A percentile compares a stretch with the other conserved stretches of the same genome.
Evolutionary conservation across 805 yeast species (phyloP).

Genomic region (Grigorovia humatica): DNA sequence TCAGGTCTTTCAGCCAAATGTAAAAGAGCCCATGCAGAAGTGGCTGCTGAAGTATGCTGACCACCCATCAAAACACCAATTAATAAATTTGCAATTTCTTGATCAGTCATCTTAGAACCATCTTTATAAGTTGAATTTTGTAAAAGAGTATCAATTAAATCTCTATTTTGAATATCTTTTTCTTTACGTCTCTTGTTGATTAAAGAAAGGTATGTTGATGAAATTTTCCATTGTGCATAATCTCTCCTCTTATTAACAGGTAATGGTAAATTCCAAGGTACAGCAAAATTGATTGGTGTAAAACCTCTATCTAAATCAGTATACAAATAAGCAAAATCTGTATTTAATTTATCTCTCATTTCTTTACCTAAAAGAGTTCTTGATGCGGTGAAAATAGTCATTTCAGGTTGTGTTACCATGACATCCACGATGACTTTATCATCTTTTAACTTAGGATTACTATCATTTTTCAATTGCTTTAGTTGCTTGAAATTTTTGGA

Average conservation of each 20-base stretch:
- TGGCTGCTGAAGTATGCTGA: slow-evolving; percentile 94
- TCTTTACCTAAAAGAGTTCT: slow-evolving; percentile 87
- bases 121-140: slow-evolving; percentile 78
- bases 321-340: slow-evolving; percentile 75
- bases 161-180: slow-evolving; percentile 75
- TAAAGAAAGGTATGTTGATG: slow-evolving; percentile 69
- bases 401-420: slow-evolving; percentile 81
- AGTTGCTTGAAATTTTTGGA: slow-evolving; percentile 38
- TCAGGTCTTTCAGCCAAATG: slow-evolving; percentile 85
- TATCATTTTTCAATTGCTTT: no score
- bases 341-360: slow-evolving; percentile 71
- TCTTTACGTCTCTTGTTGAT: slow-evolving; percentile 62
- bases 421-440: slow-evolving; percentile 50
- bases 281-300: slow-evolving; percentile 90
- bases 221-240: slow-evolving; percentile 72
- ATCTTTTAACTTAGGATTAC: not conserved
- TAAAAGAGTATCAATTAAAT: slow-evolving; percentile 82
- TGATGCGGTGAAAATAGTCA: slow-evolving; percentile 94
- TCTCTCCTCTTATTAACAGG: slow-evolving; percentile 81
- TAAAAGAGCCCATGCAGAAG: slow-evolving; percentile 88
- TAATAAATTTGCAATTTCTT: slow-evolving; percentile 84
- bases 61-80: slow-evolving; percentile 99
- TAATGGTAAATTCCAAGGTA: slow-evolving; percentile 77
- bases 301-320: slow-evolving; percentile 94
- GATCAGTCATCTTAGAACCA: slow-evolving; percentile 89